Conservation (phyloP, 2,329 filamentous ascomycete genomes). For the Neoascochyta sp. region DNA sequence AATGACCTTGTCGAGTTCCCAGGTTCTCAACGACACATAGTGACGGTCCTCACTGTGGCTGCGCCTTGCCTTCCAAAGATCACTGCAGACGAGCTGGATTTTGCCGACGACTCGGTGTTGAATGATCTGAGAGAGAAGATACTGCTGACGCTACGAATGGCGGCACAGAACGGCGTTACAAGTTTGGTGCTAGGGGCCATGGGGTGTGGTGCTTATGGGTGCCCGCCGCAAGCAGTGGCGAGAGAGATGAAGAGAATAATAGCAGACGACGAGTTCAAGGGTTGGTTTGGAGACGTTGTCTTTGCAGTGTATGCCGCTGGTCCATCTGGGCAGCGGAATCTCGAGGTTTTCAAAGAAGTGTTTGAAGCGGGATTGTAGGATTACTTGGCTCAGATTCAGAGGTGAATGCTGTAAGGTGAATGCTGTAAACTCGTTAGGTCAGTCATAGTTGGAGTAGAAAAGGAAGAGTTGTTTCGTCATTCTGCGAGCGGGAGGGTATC, state of each 20-base stretch:
- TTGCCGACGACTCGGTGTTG: constrained; percentile 8
- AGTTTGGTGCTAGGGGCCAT: constrained; percentile 22
- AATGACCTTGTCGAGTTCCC: constrained; percentile 14
- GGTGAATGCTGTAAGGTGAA: too few relatives aligned
- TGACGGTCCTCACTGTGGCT: constrained; percentile 20
- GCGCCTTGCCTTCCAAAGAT: constrained; percentile 13
- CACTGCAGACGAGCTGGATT: constrained; percentile 4
- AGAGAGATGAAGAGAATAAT: constrained; percentile 16
- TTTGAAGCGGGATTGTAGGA: too few relatives aligned
- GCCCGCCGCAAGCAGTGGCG: constrained; percentile 16
- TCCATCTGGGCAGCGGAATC: constrained; percentile 7
- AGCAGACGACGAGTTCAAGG: constrained; percentile 14
- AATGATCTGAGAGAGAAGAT: constrained; percentile 17
- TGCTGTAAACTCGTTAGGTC: too few relatives aligned
- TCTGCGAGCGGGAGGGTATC: too few relatives aligned
- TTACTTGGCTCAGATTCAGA: too few relatives aligned
- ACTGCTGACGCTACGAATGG: constrained; percentile 15
- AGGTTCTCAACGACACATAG: constrained; percentile 5
- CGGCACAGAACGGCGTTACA: constrained; percentile 12
- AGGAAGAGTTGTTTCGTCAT: too few relatives aligned
- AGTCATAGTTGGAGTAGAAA: too few relatives aligned
- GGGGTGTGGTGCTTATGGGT: constrained; percentile 22
- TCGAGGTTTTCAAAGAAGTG: constrained; percentile 9
- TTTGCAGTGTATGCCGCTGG: constrained; percentile 21
- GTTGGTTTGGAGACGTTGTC: constrained; percentile 16